phyloP scores from a whole-genome alignment of 495 filamentous ascomycete genomes.

The Penicillium dipodomyicola region DNA sequence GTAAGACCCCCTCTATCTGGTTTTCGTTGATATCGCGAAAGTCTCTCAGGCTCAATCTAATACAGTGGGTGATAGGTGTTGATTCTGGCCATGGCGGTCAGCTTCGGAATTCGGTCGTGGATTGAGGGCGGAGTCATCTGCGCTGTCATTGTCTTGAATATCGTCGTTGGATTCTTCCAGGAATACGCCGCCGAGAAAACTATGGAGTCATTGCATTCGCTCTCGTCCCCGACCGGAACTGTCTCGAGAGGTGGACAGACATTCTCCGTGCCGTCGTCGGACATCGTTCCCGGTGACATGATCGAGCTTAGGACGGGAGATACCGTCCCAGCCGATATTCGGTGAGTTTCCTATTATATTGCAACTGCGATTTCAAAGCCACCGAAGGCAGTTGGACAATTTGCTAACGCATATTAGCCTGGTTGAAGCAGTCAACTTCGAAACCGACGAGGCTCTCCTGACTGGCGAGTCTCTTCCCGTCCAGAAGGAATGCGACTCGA shows the following conservation, averaged over 20 bases:
- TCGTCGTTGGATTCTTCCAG: conserved; percentile 64
- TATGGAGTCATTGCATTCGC: conserved; percentile 61
- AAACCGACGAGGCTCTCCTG: conserved; percentile 66
- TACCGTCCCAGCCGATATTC: conserved; percentile 68
- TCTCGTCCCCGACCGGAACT: conserved; percentile 56
- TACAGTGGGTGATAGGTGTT: conserved; percentile 44
- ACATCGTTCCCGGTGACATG: conserved; percentile 60
- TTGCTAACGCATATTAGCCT: conserved; percentile 9
- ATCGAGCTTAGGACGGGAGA: conserved; percentile 74
- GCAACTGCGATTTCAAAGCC: not conserved
- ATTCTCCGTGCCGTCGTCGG: conserved; percentile 47
- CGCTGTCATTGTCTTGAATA: conserved; percentile 63
- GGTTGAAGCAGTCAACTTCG: conserved; percentile 59
- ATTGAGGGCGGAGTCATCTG: conserved; percentile 66
- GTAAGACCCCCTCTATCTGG: conserved; percentile 22
- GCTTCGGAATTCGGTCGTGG: conserved; percentile 61
- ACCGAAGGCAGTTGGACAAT: conserved; percentile 42
- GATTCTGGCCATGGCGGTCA: conserved; percentile 64
- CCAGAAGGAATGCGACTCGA: conserved; percentile 59
- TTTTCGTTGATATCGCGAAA: not conserved
- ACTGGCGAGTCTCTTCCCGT: conserved; percentile 63
- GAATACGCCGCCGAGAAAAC: conserved; percentile 69
- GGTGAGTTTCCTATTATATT: conserved; percentile 49
- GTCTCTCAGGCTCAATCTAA: conserved; percentile 27
- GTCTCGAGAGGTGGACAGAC: conserved; percentile 50